Evolutionary conservation across 2,329 filamentous ascomycete genomes (phyloP).

Genomic region (Diaporthe sp.): DNA sequence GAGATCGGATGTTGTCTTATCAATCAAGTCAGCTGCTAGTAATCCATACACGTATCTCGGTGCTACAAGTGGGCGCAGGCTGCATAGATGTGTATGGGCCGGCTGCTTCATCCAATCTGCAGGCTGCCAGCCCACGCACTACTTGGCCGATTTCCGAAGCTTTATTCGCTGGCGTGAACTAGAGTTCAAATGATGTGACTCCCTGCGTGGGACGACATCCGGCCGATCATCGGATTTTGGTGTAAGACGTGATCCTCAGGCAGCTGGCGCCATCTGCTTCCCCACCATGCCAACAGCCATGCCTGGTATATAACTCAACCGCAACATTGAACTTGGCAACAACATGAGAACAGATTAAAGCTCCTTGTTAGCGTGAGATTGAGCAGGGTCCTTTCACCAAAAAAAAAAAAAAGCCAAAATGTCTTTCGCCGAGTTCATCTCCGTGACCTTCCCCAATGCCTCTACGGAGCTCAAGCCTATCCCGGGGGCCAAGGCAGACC

Average conservation of each 20-base stretch:
- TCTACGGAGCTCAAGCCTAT: slow-evolving; percentile 69
- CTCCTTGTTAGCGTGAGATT: neutral
- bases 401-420: slow-evolving; percentile 46
- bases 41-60: slow-evolving; percentile 11
- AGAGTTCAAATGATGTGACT: slow-evolving; percentile 38
- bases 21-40: slow-evolving; percentile 10
- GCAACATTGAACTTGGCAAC: slow-evolving; percentile 4
- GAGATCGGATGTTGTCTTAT: slow-evolving; percentile 21
- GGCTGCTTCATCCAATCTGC: neutral
- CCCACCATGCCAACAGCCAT: slow-evolving; percentile 33
- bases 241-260: slow-evolving; percentile 46
- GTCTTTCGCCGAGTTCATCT: slow-evolving; percentile 69
- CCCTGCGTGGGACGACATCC: slow-evolving; percentile 36
- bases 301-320: slow-evolving; percentile 37
- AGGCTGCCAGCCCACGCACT: slow-evolving; percentile 3
- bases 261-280: slow-evolving; percentile 45
- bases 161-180: slow-evolving; percentile 36
- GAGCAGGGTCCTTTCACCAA: neutral
- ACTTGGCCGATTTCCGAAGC: neutral
- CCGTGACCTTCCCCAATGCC: slow-evolving; percentile 67
- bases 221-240: slow-evolving; percentile 41
- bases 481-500: slow-evolving; percentile 65
- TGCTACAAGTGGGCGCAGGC: neutral
- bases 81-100: slow-evolving; percentile 1
- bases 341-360: neutral